Conservation (phyloP, 1,139 yeast genomes). For the Ogataea hybrid region DNA sequence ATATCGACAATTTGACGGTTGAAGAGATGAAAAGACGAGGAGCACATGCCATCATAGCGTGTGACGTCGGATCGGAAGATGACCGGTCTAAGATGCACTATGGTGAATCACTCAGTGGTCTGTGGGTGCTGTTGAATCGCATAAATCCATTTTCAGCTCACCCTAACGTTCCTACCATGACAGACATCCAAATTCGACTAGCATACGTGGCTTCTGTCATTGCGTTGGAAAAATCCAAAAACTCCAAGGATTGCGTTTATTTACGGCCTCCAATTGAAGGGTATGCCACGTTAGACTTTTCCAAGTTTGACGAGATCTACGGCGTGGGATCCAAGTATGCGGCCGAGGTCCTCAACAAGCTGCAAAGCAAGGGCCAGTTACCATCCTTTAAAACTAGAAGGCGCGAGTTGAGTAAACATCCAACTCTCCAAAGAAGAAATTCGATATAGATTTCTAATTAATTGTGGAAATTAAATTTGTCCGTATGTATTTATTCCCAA, state of each 20-base stretch:
- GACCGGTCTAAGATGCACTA: conserved; percentile 88
- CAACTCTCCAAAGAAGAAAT: conserved; percentile 53
- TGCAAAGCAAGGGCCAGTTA: conserved; percentile 53
- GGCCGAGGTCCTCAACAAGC: conserved; percentile 49
- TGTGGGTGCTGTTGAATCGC: conserved; percentile 85
- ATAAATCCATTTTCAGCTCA: conserved; percentile 88
- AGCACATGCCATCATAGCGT: conserved; percentile 84
- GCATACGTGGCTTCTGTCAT: conserved; percentile 96
- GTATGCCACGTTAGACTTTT: conserved; percentile 90
- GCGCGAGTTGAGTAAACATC: conserved; percentile 27
- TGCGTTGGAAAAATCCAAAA: conserved; percentile 85
- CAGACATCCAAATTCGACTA: conserved; percentile 88
- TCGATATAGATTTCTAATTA: conserved; percentile 43
- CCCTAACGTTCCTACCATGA: conserved; percentile 90
- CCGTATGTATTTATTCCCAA: not conserved
- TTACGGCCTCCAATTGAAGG: conserved; percentile 92
- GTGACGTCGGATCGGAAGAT: conserved; percentile 96
- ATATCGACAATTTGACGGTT: conserved; percentile 90
- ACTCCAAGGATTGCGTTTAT: conserved; percentile 83
- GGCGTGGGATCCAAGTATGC: conserved; percentile 80
- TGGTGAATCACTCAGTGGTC: conserved; percentile 91
- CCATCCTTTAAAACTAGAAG: conserved; percentile 60
- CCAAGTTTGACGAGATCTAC: conserved; percentile 86
- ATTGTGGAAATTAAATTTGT: not conserved
- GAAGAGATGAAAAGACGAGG: conserved; percentile 88